Conservation (phyloP, 2,329 filamentous ascomycete species). For the Aspergillus sp. region DNA sequence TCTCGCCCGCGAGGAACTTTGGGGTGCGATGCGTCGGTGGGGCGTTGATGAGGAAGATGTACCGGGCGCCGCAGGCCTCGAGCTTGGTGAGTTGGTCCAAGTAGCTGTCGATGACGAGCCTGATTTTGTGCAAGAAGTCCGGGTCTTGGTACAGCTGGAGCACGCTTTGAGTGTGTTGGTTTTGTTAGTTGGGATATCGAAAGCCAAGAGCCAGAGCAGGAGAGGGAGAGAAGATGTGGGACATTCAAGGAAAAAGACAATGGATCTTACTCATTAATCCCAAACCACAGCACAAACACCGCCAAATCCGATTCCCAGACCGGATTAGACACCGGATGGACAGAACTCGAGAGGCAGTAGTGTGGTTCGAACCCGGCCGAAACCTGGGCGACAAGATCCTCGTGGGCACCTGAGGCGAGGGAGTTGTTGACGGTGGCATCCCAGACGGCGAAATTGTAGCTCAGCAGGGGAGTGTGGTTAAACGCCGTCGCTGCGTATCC, state of each 20-base stretch:
- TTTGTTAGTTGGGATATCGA: too few relatives aligned
- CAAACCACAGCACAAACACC: not conserved
- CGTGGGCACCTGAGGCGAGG: not conserved
- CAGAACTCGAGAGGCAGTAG: not conserved
- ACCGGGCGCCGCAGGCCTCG: conserved; percentile 10
- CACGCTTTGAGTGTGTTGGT: not conserved
- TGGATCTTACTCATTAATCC: conserved; percentile 4
- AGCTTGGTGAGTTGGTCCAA: not conserved
- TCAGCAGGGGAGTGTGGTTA: conserved; percentile 7
- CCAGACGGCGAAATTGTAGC: conserved; percentile 16
- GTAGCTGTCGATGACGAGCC: not conserved
- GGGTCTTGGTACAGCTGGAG: not conserved
- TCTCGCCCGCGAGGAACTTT: not conserved
- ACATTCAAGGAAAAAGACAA: too few relatives aligned
- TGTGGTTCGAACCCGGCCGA: not conserved
- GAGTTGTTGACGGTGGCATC: conserved; percentile 14
- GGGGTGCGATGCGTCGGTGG: conserved; percentile 13
- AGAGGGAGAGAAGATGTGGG: not conserved
- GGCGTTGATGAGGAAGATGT: conserved; percentile 9
- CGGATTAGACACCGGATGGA: too few relatives aligned
- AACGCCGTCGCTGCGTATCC: conserved; percentile 13
- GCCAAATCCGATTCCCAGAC: not conserved
- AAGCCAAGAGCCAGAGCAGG: too few relatives aligned
- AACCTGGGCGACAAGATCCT: conserved; percentile 14
- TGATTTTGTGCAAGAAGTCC: not conserved